Base-by-base conservation (phyloP, 23 red algal genomes). In the Chondrus crispus region DNA sequence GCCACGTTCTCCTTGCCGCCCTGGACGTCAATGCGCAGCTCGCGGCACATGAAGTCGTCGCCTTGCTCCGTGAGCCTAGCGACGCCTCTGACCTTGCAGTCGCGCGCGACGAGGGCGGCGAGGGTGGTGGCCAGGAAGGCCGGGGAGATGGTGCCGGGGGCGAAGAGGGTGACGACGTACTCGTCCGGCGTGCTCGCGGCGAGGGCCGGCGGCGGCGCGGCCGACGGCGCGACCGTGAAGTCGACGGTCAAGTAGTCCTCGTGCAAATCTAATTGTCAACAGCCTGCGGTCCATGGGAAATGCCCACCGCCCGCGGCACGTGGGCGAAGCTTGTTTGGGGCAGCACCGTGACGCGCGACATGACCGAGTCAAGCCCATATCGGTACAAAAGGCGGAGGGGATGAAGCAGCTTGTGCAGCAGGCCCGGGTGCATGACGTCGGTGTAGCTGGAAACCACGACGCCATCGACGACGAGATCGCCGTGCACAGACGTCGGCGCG, bases 371-470 rank as follows among this genome's bases (percentile, higher is more conserved):
- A 11, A 79, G 66, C 51, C 38, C 77, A 30, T 82, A 84, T 71
- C 77, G 77, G 58, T 92, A 92, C 62, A 92, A 24, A n/a, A 84
- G 62, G 35, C 92, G 49, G 4, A 94, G 37, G 10, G 92, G 92
- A 29, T 87, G 57, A 4, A 94, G 82, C 22, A 87, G 69, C 81
- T 74, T 73, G 83, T 94, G 92, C 29, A 83, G 82, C 18, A 87
- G 5, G 41, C 52, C 32, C 11, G 81, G 92, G n/a, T 78, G 92
- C 55, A 94, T 75, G 43, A 82, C 71, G 43, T 81, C 71, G 2
- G 92, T 94, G 44, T 94, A 94, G 70, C 92, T 94, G 19, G 82
- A 88, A 81, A 94, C 92, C 18, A 94, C 92, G 37, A 94, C 71
- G 19, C 82, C 92, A 62, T 94, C 72, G 2, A 94, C 92, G 41